Evolutionary conservation across 2,329 filamentous ascomycete species (phyloP).

Genomic region (Paraconiothyrium brasiliense): DNA sequence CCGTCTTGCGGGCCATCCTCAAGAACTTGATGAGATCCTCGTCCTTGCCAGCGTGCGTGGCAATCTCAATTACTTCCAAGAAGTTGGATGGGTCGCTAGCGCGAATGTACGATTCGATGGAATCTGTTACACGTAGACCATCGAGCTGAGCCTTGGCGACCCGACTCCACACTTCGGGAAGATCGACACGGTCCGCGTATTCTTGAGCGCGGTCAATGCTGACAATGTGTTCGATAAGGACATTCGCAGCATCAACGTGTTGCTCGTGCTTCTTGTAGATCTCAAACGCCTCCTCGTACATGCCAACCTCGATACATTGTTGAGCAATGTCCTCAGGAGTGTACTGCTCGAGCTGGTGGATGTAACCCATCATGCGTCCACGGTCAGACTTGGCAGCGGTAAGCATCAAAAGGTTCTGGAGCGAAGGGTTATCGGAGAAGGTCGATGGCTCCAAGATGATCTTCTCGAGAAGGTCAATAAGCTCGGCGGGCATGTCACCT

Average conservation of each 20-base stretch:
- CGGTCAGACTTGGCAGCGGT: slow-evolving; percentile 98
- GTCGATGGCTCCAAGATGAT: slow-evolving; percentile 99
- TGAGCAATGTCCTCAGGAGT: slow-evolving; percentile 91
- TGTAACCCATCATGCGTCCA: slow-evolving; percentile 93
- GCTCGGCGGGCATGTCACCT: slow-evolving; percentile 88
- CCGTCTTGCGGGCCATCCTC: slow-evolving; percentile 95
- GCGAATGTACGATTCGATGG: slow-evolving; percentile 97
- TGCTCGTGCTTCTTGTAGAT: slow-evolving; percentile 98
- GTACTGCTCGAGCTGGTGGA: slow-evolving; percentile 88
- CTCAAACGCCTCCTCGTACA: slow-evolving; percentile 97
- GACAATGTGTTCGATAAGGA: slow-evolving; percentile 94
- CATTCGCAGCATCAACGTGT: slow-evolving; percentile 84
- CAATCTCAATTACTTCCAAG: slow-evolving; percentile 93
- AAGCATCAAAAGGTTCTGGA: slow-evolving; percentile 96
- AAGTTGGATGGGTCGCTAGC: slow-evolving; percentile 93
- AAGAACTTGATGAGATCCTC: slow-evolving; percentile 97
- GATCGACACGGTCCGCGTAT: slow-evolving; percentile 92
- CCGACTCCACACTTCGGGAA: slow-evolving; percentile 97
- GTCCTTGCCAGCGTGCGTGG: slow-evolving; percentile 94
- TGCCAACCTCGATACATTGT: slow-evolving; percentile 91
- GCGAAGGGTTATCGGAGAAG: slow-evolving; percentile 95
- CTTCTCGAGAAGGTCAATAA: slow-evolving; percentile 98
- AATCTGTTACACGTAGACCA: slow-evolving; percentile 88
- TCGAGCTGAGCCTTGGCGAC: slow-evolving; percentile 98
- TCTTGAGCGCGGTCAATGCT: slow-evolving; percentile 97